Conservation (phyloP, 2,329 filamentous ascomycete species). For the Ampelomyces quisqualis region DNA sequence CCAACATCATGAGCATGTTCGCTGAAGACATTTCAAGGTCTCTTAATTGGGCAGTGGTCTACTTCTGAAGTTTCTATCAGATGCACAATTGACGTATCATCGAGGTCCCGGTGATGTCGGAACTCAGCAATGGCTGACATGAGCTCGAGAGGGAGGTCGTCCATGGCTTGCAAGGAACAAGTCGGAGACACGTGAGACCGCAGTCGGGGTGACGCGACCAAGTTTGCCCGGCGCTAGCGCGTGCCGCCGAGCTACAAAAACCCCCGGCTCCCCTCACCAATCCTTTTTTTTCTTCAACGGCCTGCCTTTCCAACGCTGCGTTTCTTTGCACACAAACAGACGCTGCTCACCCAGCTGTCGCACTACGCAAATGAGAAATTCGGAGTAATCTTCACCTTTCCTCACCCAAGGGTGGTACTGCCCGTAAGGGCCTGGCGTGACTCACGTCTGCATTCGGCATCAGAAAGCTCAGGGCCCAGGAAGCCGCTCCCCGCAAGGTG, state of each 20-base stretch:
- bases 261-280: conserved; percentile 26
- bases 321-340: conserved; percentile 89
- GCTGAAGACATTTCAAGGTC: no score
- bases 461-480: conserved; percentile 75
- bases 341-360: conserved; percentile 37
- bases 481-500: conserved; percentile 21
- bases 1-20: no score
- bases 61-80: background rate
- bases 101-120: background rate
- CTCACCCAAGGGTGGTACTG: conserved; percentile 57
- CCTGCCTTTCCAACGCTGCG: conserved; percentile 88
- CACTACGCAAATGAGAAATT: conserved; percentile 89
- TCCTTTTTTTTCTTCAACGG: conserved; percentile 60
- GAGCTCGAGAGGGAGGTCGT: conserved; percentile 3
- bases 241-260: conserved; percentile 37
- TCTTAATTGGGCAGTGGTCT: no score
- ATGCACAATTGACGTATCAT: background rate
- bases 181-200: background rate
- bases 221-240: conserved; percentile 21
- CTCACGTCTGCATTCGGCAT: conserved; percentile 82
- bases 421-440: conserved; percentile 87
- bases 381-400: conserved; percentile 89
- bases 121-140: no score
- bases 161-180: background rate
- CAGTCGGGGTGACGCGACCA: no score